Evolutionary conservation across 106 monocot genomes (phyloP).

Genomic region (Dactylorhiza incarnata): DNA sequence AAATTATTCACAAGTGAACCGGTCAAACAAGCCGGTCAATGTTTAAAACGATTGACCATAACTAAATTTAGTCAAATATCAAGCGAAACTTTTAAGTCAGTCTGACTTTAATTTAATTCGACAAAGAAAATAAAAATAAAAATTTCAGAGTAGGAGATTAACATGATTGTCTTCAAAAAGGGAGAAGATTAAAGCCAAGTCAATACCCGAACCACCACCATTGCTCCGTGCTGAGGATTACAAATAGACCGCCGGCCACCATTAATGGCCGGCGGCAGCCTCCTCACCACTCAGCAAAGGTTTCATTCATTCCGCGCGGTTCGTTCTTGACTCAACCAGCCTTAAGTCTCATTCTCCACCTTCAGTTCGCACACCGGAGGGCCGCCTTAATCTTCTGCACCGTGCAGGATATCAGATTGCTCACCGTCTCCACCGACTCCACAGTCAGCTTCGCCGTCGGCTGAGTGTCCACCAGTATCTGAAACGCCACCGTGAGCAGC

Average conservation of each 20-base stretch:
- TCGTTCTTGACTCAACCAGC: conserved; percentile 45
- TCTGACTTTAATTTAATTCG: too few relatives aligned
- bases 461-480: conserved; percentile 62
- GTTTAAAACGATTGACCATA: too few relatives aligned
- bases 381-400: conserved; percentile 73
- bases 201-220: conserved; percentile 82
- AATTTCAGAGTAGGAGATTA: too few relatives aligned
- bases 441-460: conserved; percentile 55
- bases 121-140: too few relatives aligned
- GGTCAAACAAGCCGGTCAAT: too few relatives aligned
- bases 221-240: conserved; percentile 37
- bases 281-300: conserved; percentile 30
- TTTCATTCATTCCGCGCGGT: conserved; percentile 11
- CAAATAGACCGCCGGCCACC: background rate
- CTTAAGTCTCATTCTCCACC: background rate
- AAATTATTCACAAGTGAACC: too few relatives aligned
- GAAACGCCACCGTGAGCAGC: conserved; percentile 59
- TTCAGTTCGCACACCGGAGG: conserved; percentile 18
- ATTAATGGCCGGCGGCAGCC: background rate
- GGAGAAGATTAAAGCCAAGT: conserved; percentile 13
- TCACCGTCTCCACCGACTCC: conserved; percentile 86
- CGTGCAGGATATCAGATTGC: conserved; percentile 75
- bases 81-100: too few relatives aligned
- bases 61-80: too few relatives aligned
- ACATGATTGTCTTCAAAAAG: too few relatives aligned